A percentile compares a stretch with the other conserved stretches of the same genome.
Evolutionary conservation across 352 stramenopile genomes (phyloP).

Genomic region (Pythium apleroticum): DNA sequence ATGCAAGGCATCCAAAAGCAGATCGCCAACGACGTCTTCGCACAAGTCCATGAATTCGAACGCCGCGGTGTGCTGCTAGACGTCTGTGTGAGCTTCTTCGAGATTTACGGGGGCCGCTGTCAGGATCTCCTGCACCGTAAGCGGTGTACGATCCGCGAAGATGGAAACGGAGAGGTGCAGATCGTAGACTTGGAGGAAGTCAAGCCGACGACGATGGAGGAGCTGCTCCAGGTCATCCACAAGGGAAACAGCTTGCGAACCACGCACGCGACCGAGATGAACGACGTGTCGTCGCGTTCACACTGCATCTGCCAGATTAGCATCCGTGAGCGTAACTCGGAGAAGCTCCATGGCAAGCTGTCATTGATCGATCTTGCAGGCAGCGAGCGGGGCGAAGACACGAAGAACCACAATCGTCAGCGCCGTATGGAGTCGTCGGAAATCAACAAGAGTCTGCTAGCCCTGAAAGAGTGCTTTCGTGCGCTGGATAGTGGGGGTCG

Average conservation of each 20-base stretch:
- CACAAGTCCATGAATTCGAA: slow-evolving; percentile 61
- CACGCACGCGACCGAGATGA: slow-evolving; percentile 95
- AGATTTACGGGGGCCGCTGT: slow-evolving; percentile 97
- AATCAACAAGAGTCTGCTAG: slow-evolving; percentile 97
- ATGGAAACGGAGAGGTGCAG: slow-evolving; percentile 93
- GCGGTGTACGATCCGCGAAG: slow-evolving; percentile 92
- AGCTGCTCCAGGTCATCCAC: slow-evolving; percentile 93
- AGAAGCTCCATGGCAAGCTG: slow-evolving; percentile 82
- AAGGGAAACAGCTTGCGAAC: slow-evolving; percentile 92
- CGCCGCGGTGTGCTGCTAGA: slow-evolving; percentile 57
- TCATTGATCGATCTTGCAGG: slow-evolving; percentile 97
- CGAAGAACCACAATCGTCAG: slow-evolving; percentile 90
- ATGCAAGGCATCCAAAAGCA: slow-evolving; percentile 89
- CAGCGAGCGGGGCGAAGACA: slow-evolving; percentile 95
- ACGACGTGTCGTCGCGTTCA: slow-evolving; percentile 94
- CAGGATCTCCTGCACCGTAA: slow-evolving; percentile 93
- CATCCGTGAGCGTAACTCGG: slow-evolving; percentile 56
- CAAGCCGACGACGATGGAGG: slow-evolving; percentile 79
- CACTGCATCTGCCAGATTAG: slow-evolving; percentile 96
- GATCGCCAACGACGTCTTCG: slow-evolving; percentile 76
- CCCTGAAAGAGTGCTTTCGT: slow-evolving; percentile 97
- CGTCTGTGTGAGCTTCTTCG: slow-evolving; percentile 94
- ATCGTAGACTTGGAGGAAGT: slow-evolving; percentile 95
- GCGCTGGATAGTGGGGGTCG: slow-evolving; percentile 90
- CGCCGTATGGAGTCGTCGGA: slow-evolving; percentile 96